Evolutionary conservation across 352 stramenopile genomes (phyloP).

Genomic region (Phytophthora syringae): DNA sequence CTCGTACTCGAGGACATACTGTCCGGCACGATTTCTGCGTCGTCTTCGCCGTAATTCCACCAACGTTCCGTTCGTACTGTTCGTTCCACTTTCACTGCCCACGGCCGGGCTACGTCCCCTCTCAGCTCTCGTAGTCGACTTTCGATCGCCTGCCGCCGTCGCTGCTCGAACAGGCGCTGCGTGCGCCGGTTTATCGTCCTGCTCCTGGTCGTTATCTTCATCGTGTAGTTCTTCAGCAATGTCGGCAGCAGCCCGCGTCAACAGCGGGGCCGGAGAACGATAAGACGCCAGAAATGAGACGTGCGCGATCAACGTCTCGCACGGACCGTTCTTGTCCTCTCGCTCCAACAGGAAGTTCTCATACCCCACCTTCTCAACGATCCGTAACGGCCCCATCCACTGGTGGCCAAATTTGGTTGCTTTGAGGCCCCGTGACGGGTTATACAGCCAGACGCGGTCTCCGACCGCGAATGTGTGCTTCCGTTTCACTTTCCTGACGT

Average conservation of each 20-base stretch:
- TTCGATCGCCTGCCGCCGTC: too few relatives aligned
- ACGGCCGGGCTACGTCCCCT: too few relatives aligned
- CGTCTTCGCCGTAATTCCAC: background rate
- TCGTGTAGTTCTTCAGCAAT: background rate
- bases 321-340: background rate
- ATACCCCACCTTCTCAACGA: background rate
- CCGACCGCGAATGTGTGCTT: too few relatives aligned
- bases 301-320: background rate
- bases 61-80: background rate
- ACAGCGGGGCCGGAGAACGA: background rate
- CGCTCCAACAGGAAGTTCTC: background rate
- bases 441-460: too few relatives aligned
- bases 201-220: constrained; percentile 5
- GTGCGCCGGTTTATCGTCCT: too few relatives aligned
- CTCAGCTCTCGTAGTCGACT: too few relatives aligned
- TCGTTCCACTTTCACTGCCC: too few relatives aligned
- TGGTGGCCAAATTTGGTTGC: background rate
- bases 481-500: too few relatives aligned
- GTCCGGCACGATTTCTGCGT: background rate
- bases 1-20: too few relatives aligned
- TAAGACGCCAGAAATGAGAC: background rate
- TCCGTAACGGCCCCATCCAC: background rate
- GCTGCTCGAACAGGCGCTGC: too few relatives aligned
- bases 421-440: background rate
- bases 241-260: background rate